These are phyloP conservation scores for Fomitopsis palustris DNA, from an alignment of 1,284 basidiomycete genomes.

Conservation along the genomic window DNA sequence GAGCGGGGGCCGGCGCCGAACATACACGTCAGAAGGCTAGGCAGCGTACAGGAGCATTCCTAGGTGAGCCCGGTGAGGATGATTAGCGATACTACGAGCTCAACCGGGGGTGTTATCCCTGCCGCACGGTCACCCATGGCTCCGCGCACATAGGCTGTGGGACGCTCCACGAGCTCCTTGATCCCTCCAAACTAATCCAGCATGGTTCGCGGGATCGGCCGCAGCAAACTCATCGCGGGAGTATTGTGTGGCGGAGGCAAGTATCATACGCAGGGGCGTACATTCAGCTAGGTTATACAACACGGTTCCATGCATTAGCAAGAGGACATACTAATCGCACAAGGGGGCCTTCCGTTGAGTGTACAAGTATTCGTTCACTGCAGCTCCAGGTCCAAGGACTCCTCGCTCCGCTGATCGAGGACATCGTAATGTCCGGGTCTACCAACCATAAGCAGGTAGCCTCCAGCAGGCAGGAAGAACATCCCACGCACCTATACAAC, in stretches of 20 bases:
- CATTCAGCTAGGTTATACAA: not conserved
- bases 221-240: not conserved
- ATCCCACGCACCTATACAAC: constrained; percentile 64
- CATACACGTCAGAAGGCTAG: not conserved
- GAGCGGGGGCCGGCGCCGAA: not conserved
- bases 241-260: not conserved
- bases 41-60: not conserved
- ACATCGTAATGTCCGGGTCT: constrained; percentile 38
- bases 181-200: not conserved
- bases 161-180: not conserved
- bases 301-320: not conserved
- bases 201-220: not conserved
- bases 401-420: constrained; percentile 25
- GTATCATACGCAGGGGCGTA: not conserved
- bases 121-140: not conserved
- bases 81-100: not conserved
- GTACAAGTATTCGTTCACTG: not conserved
- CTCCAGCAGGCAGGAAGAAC: not conserved
- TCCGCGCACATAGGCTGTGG: not conserved
- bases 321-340: not conserved
- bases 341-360: no score
- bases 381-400: constrained; percentile 7
- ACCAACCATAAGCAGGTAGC: not conserved
- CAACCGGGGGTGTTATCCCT: no score
- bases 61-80: not conserved